A percentile compares a stretch with the other conserved stretches of the same genome.
These are phyloP conservation scores for Zymoseptoria crescenta DNA, from an alignment of 2,329 filamentous ascomycete species.

Conservation along the genomic window DNA sequence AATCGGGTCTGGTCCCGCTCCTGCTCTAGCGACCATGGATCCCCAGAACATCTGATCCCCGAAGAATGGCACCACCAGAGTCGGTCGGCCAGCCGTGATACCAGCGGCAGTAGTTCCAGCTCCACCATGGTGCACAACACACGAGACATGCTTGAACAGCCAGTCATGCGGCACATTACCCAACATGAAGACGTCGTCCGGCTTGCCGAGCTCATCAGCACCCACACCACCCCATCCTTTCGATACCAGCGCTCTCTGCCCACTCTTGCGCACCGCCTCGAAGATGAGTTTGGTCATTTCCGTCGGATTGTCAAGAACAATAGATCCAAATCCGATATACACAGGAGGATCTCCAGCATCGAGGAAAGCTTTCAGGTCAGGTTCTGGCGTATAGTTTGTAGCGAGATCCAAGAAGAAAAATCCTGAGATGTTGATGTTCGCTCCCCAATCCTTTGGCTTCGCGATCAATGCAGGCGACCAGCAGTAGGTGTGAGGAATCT, in stretches of 20 bases:
- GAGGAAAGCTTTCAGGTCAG: constrained; percentile 59
- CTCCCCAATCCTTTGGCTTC: constrained; percentile 68
- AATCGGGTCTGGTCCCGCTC: constrained; percentile 44
- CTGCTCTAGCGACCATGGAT: constrained; percentile 42
- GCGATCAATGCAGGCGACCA: constrained; percentile 79
- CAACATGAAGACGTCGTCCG: constrained; percentile 42
- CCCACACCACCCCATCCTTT: constrained; percentile 47
- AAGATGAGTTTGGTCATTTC: constrained; percentile 65
- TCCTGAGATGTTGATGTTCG: constrained; percentile 63
- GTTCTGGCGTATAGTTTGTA: constrained; percentile 56
- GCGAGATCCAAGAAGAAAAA: constrained; percentile 69
- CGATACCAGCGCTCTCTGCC: constrained; percentile 47
- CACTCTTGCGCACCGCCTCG: constrained; percentile 52
- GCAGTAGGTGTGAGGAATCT: constrained; percentile 82
- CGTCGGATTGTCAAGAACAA: constrained; percentile 70
- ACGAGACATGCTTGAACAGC: constrained; percentile 49
- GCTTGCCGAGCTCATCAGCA: constrained; percentile 32
- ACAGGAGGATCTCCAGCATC: constrained; percentile 62
- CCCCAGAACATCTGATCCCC: constrained; percentile 53
- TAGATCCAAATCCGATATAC: constrained; percentile 78
- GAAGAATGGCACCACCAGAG: constrained; percentile 50
- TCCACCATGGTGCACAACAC: constrained; percentile 53
- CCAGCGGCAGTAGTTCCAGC: constrained; percentile 53
- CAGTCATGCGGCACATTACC: constrained; percentile 52
- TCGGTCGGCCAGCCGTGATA: constrained; percentile 45